Evolutionary conservation across 139 green algal genomes (phyloP), one percentile per base, ranked within the genome.

Genomic region (Chlamydomonas eustigma): DNA sequence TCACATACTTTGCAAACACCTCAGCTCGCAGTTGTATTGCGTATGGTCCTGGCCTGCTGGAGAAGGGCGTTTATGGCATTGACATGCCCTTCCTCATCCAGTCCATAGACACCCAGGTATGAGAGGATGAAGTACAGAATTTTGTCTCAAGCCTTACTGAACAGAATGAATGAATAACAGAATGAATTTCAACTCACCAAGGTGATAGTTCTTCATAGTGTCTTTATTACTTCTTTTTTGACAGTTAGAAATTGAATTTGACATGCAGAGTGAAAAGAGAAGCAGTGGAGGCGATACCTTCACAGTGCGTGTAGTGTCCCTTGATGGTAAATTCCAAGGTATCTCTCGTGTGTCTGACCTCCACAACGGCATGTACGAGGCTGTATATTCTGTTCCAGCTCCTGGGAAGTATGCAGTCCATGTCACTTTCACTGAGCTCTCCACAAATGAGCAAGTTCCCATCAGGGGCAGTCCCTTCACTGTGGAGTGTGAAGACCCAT

Each of bases 1-100:
- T 92, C 81, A 85, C 76, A 37, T 96, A 96, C 87, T 96, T 94
- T 75, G 90, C 90, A 78, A 96, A 97, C 88, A 97, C 91, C 1
- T 78, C 85, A 1, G 85, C 90, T 3, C 84, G 87, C 72, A 92
- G 93, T 74, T 94, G 87, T 77, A 77, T 95, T 33, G 91, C 92
- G 0, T 96, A 90, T 70, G 92, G 92, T 0, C 92, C 92, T 22
- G 91, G 91, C 33, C 64, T 97, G 65, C 81, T 95, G 39, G 65
- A 39, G 2, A 75, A 81, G 4, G 82, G 81, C 3, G 24, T 92
- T 5, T 90, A 78, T 64, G 87, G 88, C 39, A 65, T 97, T 1
- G 90, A 93, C 63, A 88, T 95, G 86, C 87, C 88, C 0, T 94
- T 96, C 84, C 68, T 93, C 50, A 91, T 97, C 73, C 88, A 90